Evolutionary conservation across 1,284 basidiomycete genomes (phyloP).

Genomic region (Tremellales sp.): DNA sequence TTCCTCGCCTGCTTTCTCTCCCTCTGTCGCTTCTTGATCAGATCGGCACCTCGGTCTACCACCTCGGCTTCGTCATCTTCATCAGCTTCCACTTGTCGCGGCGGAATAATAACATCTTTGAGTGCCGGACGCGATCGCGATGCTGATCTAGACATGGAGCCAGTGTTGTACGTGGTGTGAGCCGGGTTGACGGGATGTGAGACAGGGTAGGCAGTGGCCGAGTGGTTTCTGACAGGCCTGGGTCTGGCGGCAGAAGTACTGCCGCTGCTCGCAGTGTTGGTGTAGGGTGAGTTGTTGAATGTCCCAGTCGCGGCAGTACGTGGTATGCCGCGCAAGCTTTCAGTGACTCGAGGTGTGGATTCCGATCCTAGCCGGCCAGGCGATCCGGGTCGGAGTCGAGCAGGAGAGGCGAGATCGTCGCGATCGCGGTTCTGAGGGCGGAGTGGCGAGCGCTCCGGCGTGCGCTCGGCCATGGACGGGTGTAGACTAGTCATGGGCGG

Average conservation of each 20-base stretch:
- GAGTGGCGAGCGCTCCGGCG: slow-evolving; percentile 8
- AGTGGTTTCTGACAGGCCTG: slow-evolving; percentile 10
- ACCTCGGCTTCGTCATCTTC: slow-evolving; percentile 52
- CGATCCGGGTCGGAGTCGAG: slow-evolving; percentile 8
- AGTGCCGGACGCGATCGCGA: slow-evolving; percentile 18
- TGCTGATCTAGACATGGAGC: slow-evolving; percentile 24
- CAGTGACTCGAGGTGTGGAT: slow-evolving; percentile 8
- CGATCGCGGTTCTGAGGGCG: neutral
- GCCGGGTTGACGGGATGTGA: slow-evolving; percentile 1
- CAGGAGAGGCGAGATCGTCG: slow-evolving; percentile 12
- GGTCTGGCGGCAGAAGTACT: slow-evolving; percentile 15
- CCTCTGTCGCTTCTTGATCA: slow-evolving; percentile 53
- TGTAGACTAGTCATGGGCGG: slow-evolving; percentile 2
- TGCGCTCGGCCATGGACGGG: neutral
- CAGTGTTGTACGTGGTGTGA: slow-evolving; percentile 3
- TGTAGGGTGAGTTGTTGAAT: slow-evolving; percentile 7
- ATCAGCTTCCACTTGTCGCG: slow-evolving; percentile 3
- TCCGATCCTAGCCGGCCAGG: too few species aligned
- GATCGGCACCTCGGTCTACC: slow-evolving; percentile 55
- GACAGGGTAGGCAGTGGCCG: slow-evolving; percentile 15
- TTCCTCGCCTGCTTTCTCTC: slow-evolving; percentile 49
- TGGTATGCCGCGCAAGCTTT: slow-evolving; percentile 13
- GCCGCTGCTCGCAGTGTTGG: slow-evolving; percentile 1
- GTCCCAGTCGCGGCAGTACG: slow-evolving; percentile 16
- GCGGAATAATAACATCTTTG: neutral